Percentiles rank a stretch among this genome's conserved stretches.
These are phyloP conservation scores for Trypanosoma lewisi DNA, from an alignment of 208 protist species.

Conservation along the genomic window DNA sequence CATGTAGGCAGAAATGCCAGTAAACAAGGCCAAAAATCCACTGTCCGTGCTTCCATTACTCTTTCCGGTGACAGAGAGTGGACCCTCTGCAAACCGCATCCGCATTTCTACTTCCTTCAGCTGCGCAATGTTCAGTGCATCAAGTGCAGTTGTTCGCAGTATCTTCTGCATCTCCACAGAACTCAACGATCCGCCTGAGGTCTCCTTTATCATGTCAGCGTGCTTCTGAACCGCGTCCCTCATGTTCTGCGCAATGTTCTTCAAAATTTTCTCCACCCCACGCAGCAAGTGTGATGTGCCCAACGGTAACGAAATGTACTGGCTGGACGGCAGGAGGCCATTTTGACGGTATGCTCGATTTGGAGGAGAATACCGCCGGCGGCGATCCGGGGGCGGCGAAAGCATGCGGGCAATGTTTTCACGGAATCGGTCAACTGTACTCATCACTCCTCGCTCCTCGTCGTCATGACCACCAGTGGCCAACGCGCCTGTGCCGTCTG, in stretches of 20 bases:
- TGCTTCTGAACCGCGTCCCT: neutral
- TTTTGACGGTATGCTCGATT: conserved; percentile 1
- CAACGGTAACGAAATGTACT: conserved; percentile 9
- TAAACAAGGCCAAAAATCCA: conserved; percentile 1
- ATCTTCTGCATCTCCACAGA: neutral
- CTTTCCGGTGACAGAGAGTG: conserved; percentile 10
- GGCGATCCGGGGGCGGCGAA: neutral
- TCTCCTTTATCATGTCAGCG: neutral
- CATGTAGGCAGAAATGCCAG: conserved; percentile 9
- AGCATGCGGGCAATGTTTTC: conserved; percentile 1
- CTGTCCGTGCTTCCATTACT: conserved; percentile 2
- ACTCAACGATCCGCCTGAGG: neutral
- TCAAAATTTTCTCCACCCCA: neutral
- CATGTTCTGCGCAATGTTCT: neutral
- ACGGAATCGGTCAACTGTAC: conserved; percentile 15
- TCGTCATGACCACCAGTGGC: neutral
- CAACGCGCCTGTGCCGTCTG: neutral
- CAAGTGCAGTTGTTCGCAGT: neutral
- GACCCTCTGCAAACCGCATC: conserved; percentile 15
- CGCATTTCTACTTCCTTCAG: conserved; percentile 16
- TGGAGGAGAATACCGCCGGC: neutral
- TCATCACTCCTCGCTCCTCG: neutral
- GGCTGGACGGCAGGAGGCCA: neutral
- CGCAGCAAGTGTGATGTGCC: conserved; percentile 3
- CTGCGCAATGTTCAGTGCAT: conserved; percentile 9